Conservation (phyloP, 148 eudicot species). For the Chenopodium album region DNA sequence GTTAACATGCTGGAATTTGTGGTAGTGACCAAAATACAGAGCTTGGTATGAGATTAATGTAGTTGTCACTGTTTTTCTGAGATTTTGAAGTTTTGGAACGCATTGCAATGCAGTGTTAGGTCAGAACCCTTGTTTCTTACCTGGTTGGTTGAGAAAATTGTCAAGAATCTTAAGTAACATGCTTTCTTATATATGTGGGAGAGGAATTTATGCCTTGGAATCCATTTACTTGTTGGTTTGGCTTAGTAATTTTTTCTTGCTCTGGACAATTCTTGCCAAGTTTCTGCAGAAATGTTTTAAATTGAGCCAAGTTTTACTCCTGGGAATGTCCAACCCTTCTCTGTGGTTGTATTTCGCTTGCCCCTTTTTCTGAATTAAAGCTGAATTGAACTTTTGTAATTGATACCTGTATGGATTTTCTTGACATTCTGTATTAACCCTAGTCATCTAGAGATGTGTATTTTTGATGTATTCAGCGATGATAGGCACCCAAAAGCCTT, state of each 20-base stretch:
- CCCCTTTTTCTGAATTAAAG: too few relatives aligned
- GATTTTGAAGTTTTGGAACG: background rate
- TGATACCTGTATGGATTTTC: background rate
- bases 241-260: background rate
- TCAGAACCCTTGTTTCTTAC: background rate
- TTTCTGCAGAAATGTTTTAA: background rate
- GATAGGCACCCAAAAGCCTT: background rate
- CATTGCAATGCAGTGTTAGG: background rate
- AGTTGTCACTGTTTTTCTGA: background rate
- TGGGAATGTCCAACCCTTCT: background rate
- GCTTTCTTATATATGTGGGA: background rate
- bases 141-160: conserved; percentile 17
- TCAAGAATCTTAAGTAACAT: background rate
- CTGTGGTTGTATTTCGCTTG: too few relatives aligned
- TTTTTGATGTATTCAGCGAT: background rate
- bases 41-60: background rate
- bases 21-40: background rate
- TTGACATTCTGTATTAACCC: background rate
- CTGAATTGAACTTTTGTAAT: background rate
- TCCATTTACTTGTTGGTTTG: background rate
- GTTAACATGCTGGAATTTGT: background rate
- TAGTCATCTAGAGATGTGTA: background rate
- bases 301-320: too few relatives aligned
- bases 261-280: background rate
- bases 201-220: conserved; percentile 6